Evolutionary conservation across 768 basidiomycete species (phyloP).

Genomic region (Psilocybe azurescens): DNA sequence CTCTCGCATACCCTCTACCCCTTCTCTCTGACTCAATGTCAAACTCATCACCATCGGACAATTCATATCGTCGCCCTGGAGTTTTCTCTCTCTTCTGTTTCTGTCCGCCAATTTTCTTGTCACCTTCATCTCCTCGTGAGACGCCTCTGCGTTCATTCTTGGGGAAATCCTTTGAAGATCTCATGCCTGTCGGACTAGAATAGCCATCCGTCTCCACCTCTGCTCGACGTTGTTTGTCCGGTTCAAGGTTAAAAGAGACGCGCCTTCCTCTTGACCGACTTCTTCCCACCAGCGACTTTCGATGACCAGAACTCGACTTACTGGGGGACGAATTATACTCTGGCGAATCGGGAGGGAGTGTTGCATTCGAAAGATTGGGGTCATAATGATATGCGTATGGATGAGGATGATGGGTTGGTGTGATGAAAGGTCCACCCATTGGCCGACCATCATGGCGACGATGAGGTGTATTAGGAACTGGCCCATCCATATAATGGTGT

Average conservation of each 20-base stretch:
- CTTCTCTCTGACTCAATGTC: neutral
- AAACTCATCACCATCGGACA: constrained; percentile 6
- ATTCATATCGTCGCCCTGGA: neutral
- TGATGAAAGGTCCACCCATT: constrained; percentile 31
- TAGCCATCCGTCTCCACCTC: constrained; percentile 13
- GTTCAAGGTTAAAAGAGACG: constrained; percentile 59
- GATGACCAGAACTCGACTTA: constrained; percentile 30
- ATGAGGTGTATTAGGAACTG: constrained; percentile 35
- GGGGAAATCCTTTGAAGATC: constrained; percentile 1
- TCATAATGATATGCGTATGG: constrained; percentile 46
- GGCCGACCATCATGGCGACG: constrained; percentile 27
- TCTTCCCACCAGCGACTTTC: constrained; percentile 46
- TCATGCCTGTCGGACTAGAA: constrained; percentile 10
- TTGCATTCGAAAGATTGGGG: constrained; percentile 50
- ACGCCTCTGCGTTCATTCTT: neutral
- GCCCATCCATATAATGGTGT: constrained; percentile 22
- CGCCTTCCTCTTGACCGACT: constrained; percentile 60
- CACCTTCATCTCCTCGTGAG: neutral
- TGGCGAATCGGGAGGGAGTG: constrained; percentile 59
- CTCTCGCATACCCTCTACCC: constrained; percentile 25
- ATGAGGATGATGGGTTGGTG: constrained; percentile 43
- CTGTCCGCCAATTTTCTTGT: constrained; percentile 1
- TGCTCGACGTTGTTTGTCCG: constrained; percentile 25
- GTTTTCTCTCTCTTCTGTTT: constrained; percentile 2
- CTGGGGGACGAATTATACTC: constrained; percentile 44